Base-by-base conservation (phyloP, 176 grass and related monocot genomes). In the Oryza glaberrima region DNA sequence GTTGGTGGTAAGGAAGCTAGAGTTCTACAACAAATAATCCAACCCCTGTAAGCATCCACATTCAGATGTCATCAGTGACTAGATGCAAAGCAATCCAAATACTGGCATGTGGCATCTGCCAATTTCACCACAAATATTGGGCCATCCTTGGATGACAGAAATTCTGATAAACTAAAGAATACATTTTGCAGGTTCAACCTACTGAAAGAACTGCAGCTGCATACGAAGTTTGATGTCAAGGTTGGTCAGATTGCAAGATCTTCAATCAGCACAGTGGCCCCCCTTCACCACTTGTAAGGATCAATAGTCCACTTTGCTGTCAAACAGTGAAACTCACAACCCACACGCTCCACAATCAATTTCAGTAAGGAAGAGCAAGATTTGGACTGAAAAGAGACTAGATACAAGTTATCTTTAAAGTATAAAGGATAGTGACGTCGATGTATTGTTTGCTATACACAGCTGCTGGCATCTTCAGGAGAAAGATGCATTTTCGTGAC, bases 371-470 rank as follows among this genome's bases (percentile, higher is more conserved):
- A 14, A 66, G 10, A 17, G 19, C 0, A 69, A 34, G 71, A 60
- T 6, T 47, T 46, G 61, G 69, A 32, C 17, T 45, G n/a, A 78
- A 14, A 72, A 40, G 44, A 54, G 44, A 54, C 66, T 78, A 73
- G 73, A 90, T 79, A 86, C 61, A 79, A 3, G 48, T 79, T 61
- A 83, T 73, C 30, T 83, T 76, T 74, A 40, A 77, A 70, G 46
- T 69, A 83, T 16, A 32, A 81, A 26, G 56, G 83, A 73, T 5
- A 56, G 26, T 66, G 78, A 86, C 68, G 60, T 22, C 7, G 20
- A 77, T 82, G 63, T 82, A 48, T 52, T 26, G 67, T 90, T 87
- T 75, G 75, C 84, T 90, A 84, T 90, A 90, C 76, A 90, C 51
- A 79, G 61, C 81, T 70, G 88, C 69, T 83, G 7, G 47, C 79